Conservation (phyloP, 192 early-diverging fungal species). For the Linnemannia elongata region DNA sequence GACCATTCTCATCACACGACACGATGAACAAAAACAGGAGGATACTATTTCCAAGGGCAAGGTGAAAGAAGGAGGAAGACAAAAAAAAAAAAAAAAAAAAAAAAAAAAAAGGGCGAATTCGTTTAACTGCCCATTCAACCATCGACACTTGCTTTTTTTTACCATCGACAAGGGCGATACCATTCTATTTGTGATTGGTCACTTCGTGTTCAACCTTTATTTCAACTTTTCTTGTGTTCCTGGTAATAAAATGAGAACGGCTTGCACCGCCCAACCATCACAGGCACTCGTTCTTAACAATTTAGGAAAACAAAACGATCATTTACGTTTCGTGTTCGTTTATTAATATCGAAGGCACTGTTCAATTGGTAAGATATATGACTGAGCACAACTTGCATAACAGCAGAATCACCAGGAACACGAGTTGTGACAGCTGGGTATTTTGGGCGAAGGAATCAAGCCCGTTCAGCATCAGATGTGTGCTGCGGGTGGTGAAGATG, state of each 20-base stretch:
- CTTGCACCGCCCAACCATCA: slow-evolving; percentile 2
- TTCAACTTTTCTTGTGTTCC: neutral
- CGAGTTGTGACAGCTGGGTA: neutral
- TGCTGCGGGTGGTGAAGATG: too few relatives aligned
- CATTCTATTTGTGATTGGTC: neutral
- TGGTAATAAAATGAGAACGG: neutral
- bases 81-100: neutral
- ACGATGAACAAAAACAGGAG: neutral
- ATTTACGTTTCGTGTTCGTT: neutral
- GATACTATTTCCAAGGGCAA: neutral
- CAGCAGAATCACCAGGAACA: neutral
- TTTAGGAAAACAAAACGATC: neutral
- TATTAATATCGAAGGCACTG: slow-evolving; percentile 5
- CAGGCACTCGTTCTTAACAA: neutral
- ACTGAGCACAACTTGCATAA: neutral
- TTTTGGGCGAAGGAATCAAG: neutral
- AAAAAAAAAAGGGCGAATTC: neutral
- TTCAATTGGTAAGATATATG: neutral
- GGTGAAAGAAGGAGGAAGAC: neutral
- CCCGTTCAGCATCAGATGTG: too few relatives aligned
- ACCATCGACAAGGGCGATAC: neutral
- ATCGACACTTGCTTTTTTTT: too few relatives aligned
- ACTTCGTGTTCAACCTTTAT: neutral
- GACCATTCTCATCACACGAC: neutral
- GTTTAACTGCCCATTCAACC: too few relatives aligned